phyloP scores from a whole-genome alignment of 306 rosid species.

The Medicago arabica region DNA sequence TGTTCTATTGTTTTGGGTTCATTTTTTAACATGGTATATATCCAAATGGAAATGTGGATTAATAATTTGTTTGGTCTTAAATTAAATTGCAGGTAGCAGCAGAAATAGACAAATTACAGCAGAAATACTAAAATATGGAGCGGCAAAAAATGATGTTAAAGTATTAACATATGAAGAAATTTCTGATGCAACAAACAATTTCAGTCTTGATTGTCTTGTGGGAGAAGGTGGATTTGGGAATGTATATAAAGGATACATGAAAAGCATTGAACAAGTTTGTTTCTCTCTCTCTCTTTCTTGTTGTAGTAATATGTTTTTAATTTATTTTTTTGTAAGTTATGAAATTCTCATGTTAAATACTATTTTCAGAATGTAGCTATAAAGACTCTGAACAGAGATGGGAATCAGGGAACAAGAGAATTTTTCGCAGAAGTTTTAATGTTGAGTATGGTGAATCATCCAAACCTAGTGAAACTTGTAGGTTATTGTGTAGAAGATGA shows the following conservation, averaged over 20 bases:
- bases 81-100: slow-evolving; percentile 65
- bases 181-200: slow-evolving; percentile 54
- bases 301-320: neutral
- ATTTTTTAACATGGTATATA: no score
- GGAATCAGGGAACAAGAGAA: slow-evolving; percentile 73
- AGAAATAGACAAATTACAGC: slow-evolving; percentile 47
- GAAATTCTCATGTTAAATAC: slow-evolving; percentile 27
- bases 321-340: neutral
- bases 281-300: slow-evolving; percentile 10
- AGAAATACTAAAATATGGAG: slow-evolving; percentile 58
- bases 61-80: slow-evolving; percentile 15
- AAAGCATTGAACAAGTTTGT: slow-evolving; percentile 49
- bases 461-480: slow-evolving; percentile 64
- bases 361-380: slow-evolving; percentile 66
- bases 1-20: no score
- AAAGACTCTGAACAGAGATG: slow-evolving; percentile 64
- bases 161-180: slow-evolving; percentile 52
- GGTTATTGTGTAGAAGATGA: slow-evolving; percentile 70
- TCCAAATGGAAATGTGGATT: slow-evolving; percentile 12
- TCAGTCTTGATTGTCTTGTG: slow-evolving; percentile 42
- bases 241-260: slow-evolving; percentile 63
- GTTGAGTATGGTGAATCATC: slow-evolving; percentile 69
- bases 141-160: slow-evolving; percentile 46
- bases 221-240: slow-evolving; percentile 79
- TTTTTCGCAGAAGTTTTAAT: slow-evolving; percentile 72